A percentile compares a stretch with the other conserved stretches of the same genome.
Evolutionary conservation across 371 early-diverging fungal genomes (phyloP).

Genomic region (Blakeslea trispora): DNA sequence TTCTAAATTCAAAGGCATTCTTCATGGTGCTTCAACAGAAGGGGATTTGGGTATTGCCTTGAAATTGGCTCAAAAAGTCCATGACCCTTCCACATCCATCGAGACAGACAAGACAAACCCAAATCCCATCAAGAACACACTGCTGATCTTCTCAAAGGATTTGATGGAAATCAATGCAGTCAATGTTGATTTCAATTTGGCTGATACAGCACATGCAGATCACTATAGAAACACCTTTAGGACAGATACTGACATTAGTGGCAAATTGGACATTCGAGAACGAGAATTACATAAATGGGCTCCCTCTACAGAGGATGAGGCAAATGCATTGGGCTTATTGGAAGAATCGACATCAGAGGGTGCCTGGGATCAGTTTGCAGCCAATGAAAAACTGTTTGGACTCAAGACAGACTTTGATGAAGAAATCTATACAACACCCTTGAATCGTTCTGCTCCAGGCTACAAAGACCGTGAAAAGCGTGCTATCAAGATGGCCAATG

Average conservation of each 20-base stretch:
- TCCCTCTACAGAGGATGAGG: conserved; percentile 57
- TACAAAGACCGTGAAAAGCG: conserved; percentile 88
- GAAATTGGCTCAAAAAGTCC: conserved; percentile 57
- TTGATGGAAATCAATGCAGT: conserved; percentile 61
- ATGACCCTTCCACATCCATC: conserved; percentile 27
- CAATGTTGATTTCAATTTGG: conserved; percentile 59
- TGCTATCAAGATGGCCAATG: conserved; percentile 88
- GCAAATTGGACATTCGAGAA: conserved; percentile 65
- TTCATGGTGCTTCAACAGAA: conserved; percentile 73
- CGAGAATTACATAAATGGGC: conserved; percentile 89
- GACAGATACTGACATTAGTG: conserved; percentile 91
- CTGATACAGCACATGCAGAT: conserved; percentile 21
- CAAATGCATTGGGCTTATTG: conserved; percentile 26
- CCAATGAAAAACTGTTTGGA: conserved; percentile 93
- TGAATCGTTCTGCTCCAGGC: conserved; percentile 86
- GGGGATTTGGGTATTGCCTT: conserved; percentile 82
- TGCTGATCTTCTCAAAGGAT: conserved; percentile 75
- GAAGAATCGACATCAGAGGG: conserved; percentile 30
- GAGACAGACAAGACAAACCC: conserved; percentile 54
- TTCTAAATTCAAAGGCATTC: conserved; percentile 73
- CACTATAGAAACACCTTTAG: conserved; percentile 70
- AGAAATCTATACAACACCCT: conserved; percentile 91
- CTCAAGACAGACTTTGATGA: conserved; percentile 95
- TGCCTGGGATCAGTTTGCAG: conserved; percentile 99
- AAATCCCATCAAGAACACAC: conserved; percentile 40